These are phyloP conservation scores for Penicillium paradoxum DNA, from an alignment of 495 filamentous ascomycete species.

Conservation along the genomic window DNA sequence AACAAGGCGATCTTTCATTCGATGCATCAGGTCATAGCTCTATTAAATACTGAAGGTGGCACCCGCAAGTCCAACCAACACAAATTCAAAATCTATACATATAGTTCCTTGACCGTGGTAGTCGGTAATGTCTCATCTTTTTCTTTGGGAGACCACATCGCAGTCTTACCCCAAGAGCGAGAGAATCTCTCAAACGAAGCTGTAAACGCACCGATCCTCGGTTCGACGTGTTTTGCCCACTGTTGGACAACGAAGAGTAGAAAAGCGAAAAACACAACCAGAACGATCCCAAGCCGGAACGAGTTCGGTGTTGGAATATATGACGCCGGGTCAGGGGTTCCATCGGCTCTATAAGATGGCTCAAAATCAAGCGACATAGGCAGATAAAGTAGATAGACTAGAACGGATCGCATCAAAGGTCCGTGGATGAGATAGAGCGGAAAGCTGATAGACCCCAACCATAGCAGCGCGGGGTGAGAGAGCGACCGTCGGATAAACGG, in stretches of 20 bases:
- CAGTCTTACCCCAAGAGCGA: conserved; percentile 7
- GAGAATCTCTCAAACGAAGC: conserved; percentile 5
- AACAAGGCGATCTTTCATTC: too few relatives aligned
- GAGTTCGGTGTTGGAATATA: conserved; percentile 8
- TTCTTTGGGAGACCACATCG: neutral
- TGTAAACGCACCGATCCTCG: conserved; percentile 7
- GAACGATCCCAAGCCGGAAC: conserved; percentile 4
- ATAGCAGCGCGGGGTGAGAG: conserved; percentile 10
- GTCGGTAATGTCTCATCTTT: neutral
- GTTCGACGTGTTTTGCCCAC: conserved; percentile 5
- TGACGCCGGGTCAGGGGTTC: conserved; percentile 5
- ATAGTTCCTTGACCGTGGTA: neutral
- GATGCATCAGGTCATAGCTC: neutral
- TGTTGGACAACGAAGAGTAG: conserved; percentile 5
- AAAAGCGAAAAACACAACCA: conserved; percentile 7
- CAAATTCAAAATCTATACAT: neutral
- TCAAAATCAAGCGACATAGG: conserved; percentile 7
- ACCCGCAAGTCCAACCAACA: neutral
- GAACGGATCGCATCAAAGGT: conserved; percentile 16
- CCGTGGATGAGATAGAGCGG: conserved; percentile 20
- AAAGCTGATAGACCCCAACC: conserved; percentile 18
- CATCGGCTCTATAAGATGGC: conserved; percentile 1
- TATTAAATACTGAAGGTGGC: neutral
- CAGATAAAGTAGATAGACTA: conserved; percentile 13
- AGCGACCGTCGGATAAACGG: conserved; percentile 9